Evolutionary conservation across 2,329 filamentous ascomycete genomes (phyloP).

Genomic region (Didymella pinodella): DNA sequence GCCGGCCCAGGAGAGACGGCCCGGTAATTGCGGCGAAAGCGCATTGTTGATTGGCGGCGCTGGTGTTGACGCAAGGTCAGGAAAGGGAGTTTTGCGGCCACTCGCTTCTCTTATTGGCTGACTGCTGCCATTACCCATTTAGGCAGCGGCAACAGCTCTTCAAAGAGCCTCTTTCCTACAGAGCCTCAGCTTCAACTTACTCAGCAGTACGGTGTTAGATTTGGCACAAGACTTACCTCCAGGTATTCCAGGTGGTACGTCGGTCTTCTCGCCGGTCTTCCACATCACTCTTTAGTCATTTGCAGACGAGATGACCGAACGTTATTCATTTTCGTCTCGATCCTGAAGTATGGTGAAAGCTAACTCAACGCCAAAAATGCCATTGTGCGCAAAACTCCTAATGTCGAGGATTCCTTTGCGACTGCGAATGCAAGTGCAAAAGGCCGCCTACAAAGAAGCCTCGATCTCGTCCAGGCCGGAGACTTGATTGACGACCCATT

Average conservation of each 20-base stretch:
- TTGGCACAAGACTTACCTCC: not conserved
- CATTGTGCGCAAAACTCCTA: too few relatives aligned
- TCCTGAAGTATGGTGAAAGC: not conserved
- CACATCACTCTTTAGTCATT: not conserved
- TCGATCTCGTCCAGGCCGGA: slow-evolving; percentile 45
- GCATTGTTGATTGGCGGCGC: slow-evolving; percentile 6
- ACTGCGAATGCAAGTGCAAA: not conserved
- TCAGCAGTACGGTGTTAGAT: slow-evolving; percentile 13
- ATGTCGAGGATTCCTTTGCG: not conserved
- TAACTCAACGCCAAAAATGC: not conserved
- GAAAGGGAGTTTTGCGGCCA: not conserved
- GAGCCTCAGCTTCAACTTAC: not conserved
- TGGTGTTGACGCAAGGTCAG: not conserved
- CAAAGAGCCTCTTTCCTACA: not conserved
- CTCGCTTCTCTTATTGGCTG: not conserved
- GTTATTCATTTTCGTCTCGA: not conserved
- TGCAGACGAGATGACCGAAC: not conserved
- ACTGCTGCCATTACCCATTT: slow-evolving; percentile 10
- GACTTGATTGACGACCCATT: slow-evolving; percentile 54
- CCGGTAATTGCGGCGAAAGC: not conserved
- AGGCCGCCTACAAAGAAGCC: slow-evolving; percentile 26
- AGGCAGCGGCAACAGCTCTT: slow-evolving; percentile 5
- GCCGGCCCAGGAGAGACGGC: slow-evolving; percentile 7
- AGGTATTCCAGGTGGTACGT: not conserved
- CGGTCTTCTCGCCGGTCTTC: slow-evolving; percentile 9